These are phyloP conservation scores for Stellera chamaejasme DNA, from an alignment of 345 rosid species.

Conservation along the genomic window DNA sequence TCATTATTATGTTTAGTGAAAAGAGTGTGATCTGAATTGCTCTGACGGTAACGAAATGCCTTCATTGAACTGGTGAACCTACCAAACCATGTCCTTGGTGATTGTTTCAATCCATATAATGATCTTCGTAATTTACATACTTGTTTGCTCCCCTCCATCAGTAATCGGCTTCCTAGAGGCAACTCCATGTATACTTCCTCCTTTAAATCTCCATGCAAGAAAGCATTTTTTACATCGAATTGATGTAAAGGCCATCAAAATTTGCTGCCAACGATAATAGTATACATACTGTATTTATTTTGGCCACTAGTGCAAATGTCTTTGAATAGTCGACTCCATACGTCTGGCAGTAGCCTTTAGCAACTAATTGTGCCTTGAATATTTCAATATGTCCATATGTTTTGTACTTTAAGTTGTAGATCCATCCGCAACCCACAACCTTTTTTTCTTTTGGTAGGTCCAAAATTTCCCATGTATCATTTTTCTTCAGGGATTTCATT, in stretches of 20 bases:
- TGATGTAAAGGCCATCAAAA: not conserved
- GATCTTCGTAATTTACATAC: not conserved
- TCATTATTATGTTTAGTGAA: too few relatives aligned
- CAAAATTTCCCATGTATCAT: conserved; percentile 4
- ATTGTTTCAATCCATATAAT: conserved; percentile 3
- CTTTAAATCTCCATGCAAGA: not conserved
- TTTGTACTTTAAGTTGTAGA: not conserved
- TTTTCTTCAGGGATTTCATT: conserved; percentile 2
- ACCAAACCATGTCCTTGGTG: not conserved
- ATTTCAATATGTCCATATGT: not conserved
- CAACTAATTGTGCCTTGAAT: not conserved
- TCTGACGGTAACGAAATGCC: too few relatives aligned
- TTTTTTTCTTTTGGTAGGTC: not conserved
- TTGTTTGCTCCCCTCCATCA: too few relatives aligned
- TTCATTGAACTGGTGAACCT: too few relatives aligned
- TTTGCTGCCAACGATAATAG: not conserved
- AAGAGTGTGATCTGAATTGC: too few relatives aligned
- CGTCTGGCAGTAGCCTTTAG: not conserved
- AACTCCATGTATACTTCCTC: not conserved
- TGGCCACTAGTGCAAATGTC: conserved; percentile 1
- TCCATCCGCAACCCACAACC: not conserved
- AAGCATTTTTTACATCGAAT: conserved; percentile 3
- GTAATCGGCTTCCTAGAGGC: not conserved
- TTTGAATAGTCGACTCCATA: not conserved
- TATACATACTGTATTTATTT: not conserved